phyloP scores from a whole-genome alignment of 2,329 filamentous ascomycete species.

The Colletotrichum musicola region DNA sequence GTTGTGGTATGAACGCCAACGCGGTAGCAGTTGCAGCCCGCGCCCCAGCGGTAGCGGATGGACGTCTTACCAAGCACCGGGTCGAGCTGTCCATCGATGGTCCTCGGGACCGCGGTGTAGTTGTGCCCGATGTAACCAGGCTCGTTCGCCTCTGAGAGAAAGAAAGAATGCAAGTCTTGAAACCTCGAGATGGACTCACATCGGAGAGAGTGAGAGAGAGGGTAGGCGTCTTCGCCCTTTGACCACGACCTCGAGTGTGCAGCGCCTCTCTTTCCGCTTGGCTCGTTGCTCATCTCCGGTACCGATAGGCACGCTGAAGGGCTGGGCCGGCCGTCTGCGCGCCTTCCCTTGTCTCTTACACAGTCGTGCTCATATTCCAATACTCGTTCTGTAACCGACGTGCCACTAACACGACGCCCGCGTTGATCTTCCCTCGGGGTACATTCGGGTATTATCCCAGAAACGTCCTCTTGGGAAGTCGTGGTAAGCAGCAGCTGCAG shows the following conservation, averaged over 20 bases:
- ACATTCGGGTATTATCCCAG: conserved; percentile 29
- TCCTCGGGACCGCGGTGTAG: conserved; percentile 11
- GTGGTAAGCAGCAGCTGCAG: conserved; percentile 22
- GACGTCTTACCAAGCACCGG: conserved; percentile 17
- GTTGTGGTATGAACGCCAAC: background rate
- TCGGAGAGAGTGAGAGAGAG: background rate
- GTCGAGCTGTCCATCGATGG: background rate
- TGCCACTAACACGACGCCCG: conserved; percentile 25
- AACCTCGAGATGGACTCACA: conserved; percentile 3
- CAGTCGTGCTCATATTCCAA: no score
- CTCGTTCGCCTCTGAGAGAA: background rate
- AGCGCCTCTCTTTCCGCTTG: no score
- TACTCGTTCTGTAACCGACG: conserved; percentile 18
- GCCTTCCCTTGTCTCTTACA: background rate
- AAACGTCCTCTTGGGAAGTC: conserved; percentile 26
- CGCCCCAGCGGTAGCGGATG: conserved; percentile 6
- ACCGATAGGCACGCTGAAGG: background rate
- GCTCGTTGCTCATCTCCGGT: conserved; percentile 22
- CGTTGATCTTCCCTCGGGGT: conserved; percentile 26
- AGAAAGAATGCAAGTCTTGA: no score
- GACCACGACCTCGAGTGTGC: no score
- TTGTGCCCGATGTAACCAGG: conserved; percentile 11
- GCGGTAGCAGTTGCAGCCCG: conserved; percentile 4
- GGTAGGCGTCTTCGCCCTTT: background rate
- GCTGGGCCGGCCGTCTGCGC: conserved; percentile 12